phyloP scores from a whole-genome alignment of 352 stramenopile species.

The Pythium insidiosum region DNA sequence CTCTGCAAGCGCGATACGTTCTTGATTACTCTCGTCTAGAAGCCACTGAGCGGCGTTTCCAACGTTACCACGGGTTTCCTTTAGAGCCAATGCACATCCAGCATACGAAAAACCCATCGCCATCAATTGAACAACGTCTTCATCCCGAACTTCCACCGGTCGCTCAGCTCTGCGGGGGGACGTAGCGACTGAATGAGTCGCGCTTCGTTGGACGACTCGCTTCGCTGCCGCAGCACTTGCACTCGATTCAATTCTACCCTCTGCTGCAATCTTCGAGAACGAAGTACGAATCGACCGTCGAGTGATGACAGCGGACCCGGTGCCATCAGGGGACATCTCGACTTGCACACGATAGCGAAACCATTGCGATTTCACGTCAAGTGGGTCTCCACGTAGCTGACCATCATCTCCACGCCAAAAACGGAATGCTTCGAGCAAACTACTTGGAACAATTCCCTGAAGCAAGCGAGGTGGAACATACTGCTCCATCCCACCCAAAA shows the following conservation, averaged over 20 bases:
- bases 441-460: constrained; percentile 90
- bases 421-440: constrained; percentile 92
- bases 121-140: constrained; percentile 86
- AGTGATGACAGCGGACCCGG: constrained; percentile 36
- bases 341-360: constrained; percentile 83
- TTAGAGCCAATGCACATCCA: constrained; percentile 57
- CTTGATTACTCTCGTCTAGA: constrained; percentile 70
- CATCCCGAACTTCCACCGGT: constrained; percentile 42
- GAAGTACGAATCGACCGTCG: constrained; percentile 61
- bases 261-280: constrained; percentile 44
- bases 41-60: constrained; percentile 77
- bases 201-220: too few relatives aligned
- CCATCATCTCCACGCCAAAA: constrained; percentile 97
- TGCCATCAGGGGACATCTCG: constrained; percentile 23
- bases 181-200: too few relatives aligned
- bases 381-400: constrained; percentile 91
- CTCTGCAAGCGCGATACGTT: constrained; percentile 57
- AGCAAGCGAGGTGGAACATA: constrained; percentile 91
- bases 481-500: constrained; percentile 68
- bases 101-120: constrained; percentile 87
- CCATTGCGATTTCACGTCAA: constrained; percentile 80
- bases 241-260: constrained; percentile 15
- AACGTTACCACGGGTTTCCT: constrained; percentile 57
- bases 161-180: constrained; percentile 1
- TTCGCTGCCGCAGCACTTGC: too few relatives aligned